A percentile compares a stretch with the other conserved stretches of the same genome.
phyloP scores from a whole-genome alignment of 495 filamentous ascomycete species.

The Pseudoneurospora amorphoporcata region DNA sequence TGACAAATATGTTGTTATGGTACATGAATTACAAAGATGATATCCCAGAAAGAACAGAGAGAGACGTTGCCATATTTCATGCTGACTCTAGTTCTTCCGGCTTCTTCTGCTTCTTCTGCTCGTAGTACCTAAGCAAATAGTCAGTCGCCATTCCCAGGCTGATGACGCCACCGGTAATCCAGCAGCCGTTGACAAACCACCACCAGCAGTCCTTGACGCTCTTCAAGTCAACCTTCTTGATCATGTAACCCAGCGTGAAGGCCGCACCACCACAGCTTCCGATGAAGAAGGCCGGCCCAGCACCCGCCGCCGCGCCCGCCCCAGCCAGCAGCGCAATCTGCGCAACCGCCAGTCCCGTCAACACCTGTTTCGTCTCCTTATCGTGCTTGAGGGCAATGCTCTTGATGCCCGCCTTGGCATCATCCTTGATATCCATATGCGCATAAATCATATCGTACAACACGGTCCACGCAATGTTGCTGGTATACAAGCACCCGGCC shows the following conservation, averaged over 20 bases:
- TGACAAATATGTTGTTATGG: conserved; percentile 8
- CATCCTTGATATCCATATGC: conserved; percentile 96
- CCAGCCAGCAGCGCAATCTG: conserved; percentile 74
- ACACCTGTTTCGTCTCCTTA: conserved; percentile 73
- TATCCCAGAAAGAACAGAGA: background rate
- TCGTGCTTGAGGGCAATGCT: conserved; percentile 87
- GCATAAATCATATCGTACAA: conserved; percentile 99
- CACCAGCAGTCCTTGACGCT: conserved; percentile 84
- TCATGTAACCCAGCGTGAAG: conserved; percentile 72
- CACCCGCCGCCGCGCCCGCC: conserved; percentile 62
- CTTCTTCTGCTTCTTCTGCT: conserved; percentile 7
- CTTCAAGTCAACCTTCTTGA: conserved; percentile 76
- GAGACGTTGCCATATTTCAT: conserved; percentile 8
- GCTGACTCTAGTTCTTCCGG: conserved; percentile 10
- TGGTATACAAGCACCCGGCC: conserved; percentile 67
- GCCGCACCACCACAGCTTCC: conserved; percentile 78
- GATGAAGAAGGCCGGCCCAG: conserved; percentile 75
- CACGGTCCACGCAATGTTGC: conserved; percentile 88
- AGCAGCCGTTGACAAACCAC: conserved; percentile 73
- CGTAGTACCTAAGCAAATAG: conserved; percentile 35
- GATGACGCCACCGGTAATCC: conserved; percentile 45
- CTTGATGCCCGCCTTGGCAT: conserved; percentile 87
- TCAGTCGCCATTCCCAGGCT: conserved; percentile 40
- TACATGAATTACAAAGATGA: conserved; percentile 8
- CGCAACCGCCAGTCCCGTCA: conserved; percentile 60